Evolutionary conservation across 345 rosid species (phyloP).

Genomic region (Hypericum androsaemum): DNA sequence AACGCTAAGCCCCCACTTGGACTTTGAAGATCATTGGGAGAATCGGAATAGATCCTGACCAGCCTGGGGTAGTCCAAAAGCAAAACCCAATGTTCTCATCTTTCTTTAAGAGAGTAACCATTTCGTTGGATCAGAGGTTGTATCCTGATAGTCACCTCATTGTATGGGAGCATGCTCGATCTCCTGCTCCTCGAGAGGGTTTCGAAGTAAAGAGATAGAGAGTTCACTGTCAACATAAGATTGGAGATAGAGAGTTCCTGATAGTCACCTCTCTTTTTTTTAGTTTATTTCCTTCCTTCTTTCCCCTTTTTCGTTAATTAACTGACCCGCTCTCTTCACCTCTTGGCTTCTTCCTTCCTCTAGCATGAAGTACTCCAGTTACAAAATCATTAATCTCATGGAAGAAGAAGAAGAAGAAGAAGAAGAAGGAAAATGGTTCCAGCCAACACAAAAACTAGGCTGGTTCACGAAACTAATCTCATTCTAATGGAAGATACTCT

Average conservation of each 20-base stretch:
- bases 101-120: conserved; percentile 75
- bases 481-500: conserved; percentile 45
- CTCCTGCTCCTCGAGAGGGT: too few relatives aligned
- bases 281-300: too few relatives aligned
- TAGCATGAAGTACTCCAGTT: too few relatives aligned
- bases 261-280: too few relatives aligned
- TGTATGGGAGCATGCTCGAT: too few relatives aligned
- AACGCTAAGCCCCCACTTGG: conserved; percentile 88
- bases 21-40: conserved; percentile 88
- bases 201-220: too few relatives aligned
- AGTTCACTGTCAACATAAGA: too few relatives aligned
- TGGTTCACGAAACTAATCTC: conserved; percentile 12
- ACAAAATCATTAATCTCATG: too few relatives aligned
- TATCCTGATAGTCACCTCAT: conserved; percentile 93
- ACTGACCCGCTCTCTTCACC: too few relatives aligned
- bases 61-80: conserved; percentile 70
- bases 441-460: conserved; percentile 11
- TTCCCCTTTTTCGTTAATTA: too few relatives aligned
- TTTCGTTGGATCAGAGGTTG: conserved; percentile 80
- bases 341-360: too few relatives aligned
- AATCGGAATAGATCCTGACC: conserved; percentile 87
- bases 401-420: conserved; percentile 11
- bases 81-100: conserved; percentile 75
- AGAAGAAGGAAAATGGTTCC: too few relatives aligned
- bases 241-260: conserved; percentile 89